Evolutionary conservation across 139 green algal genomes (phyloP).

Genomic region (Asterochloris erici): DNA sequence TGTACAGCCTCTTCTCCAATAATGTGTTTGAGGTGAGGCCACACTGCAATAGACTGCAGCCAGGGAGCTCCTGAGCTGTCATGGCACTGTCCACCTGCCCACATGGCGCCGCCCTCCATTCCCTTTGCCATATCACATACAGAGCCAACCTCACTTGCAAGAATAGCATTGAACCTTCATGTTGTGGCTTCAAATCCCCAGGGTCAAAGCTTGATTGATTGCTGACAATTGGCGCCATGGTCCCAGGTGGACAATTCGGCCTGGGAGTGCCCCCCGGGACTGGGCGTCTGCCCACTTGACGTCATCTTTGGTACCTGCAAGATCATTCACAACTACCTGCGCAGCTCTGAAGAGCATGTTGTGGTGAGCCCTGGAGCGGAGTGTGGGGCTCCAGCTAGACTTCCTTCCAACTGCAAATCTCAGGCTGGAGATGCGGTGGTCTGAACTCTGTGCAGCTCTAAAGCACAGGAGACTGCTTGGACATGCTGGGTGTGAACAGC

Average conservation of each 20-base stretch:
- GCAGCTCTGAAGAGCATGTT: slow-evolving; percentile 26
- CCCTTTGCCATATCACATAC: no score
- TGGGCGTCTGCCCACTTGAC: slow-evolving; percentile 31
- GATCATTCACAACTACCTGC: slow-evolving; percentile 26
- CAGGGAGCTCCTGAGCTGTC: no score
- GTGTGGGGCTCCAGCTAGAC: not conserved
- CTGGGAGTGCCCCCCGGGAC: slow-evolving; percentile 31
- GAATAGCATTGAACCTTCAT: no score
- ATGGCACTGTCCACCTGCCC: no score
- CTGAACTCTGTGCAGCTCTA: not conserved
- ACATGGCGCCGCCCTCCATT: no score
- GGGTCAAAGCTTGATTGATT: no score
- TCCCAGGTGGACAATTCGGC: slow-evolving; percentile 5
- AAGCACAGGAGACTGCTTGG: not conserved
- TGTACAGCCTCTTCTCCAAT: no score
- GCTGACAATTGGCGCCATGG: no score
- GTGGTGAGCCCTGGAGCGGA: slow-evolving; percentile 17
- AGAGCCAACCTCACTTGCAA: no score
- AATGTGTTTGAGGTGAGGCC: no score
- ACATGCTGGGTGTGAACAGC: not conserved
- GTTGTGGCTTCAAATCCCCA: no score
- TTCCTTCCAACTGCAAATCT: not conserved
- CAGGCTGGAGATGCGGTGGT: not conserved
- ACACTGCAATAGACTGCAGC: no score
- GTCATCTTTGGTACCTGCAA: slow-evolving; percentile 32